Conservation (phyloP, 805 yeast species). For the Metschnikowia lunata region DNA sequence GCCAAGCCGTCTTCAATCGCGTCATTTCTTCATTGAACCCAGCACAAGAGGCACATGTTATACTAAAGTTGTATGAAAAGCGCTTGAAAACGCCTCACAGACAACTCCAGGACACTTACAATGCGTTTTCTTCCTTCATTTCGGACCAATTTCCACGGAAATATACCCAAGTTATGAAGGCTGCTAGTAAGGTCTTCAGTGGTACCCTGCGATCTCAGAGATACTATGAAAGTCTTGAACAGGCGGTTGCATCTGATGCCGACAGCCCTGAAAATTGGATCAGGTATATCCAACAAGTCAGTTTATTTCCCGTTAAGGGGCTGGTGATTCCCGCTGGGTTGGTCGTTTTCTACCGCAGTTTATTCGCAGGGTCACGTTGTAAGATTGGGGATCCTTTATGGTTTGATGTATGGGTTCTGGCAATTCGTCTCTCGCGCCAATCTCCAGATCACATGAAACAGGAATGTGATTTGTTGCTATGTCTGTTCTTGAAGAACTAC, state of each 20-base stretch:
- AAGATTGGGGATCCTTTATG: constrained; percentile 6
- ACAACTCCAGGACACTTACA: constrained; percentile 36
- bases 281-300: constrained; percentile 28
- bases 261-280: constrained; percentile 24
- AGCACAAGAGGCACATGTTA: constrained; percentile 13
- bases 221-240: constrained; percentile 36
- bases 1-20: constrained; percentile 21
- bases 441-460: too few relatives aligned
- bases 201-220: constrained; percentile 24
- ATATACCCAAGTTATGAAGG: constrained; percentile 35
- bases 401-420: constrained; percentile 8
- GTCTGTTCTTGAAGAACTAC: background rate
- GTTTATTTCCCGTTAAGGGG: background rate
- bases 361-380: constrained; percentile 2
- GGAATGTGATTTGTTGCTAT: too few relatives aligned
- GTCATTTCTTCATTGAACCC: constrained; percentile 7
- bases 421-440: too few relatives aligned
- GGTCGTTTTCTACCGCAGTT: constrained; percentile 25
- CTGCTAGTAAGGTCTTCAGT: constrained; percentile 28
- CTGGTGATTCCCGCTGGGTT: background rate
- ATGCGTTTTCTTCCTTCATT: constrained; percentile 38
- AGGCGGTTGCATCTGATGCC: constrained; percentile 16
- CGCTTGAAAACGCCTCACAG: constrained; percentile 41
- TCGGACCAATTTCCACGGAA: constrained; percentile 22
- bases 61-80: constrained; percentile 23